phyloP scores from a whole-genome alignment of 169 alveolate species.

The Perkinsus chesapeaki region DNA sequence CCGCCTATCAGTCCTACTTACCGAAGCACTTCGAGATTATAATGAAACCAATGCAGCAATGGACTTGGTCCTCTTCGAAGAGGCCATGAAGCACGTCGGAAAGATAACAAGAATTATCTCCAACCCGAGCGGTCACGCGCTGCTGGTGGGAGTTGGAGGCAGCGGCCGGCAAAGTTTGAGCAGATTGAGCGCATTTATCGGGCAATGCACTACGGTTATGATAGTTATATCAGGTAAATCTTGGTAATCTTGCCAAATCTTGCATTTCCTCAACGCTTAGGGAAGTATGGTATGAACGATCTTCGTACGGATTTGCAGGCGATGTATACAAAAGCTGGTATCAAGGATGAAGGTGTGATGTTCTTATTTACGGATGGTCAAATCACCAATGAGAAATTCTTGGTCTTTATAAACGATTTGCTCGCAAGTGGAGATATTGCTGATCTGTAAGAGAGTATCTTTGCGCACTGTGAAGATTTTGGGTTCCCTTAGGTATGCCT shows the following conservation, averaged over 20 bases:
- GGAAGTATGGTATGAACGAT: conserved; percentile 79
- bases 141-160: conserved; percentile 94
- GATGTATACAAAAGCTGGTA: conserved; percentile 73
- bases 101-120: conserved; percentile 79
- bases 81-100: conserved; percentile 88
- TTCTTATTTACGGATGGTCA: conserved; percentile 85
- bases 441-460: conserved; percentile 48
- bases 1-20: conserved; percentile 56
- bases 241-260: conserved; percentile 27
- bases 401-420: conserved; percentile 81
- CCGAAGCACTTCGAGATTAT: conserved; percentile 82
- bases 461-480: neutral
- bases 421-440: conserved; percentile 86
- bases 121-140: conserved; percentile 85
- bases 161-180: conserved; percentile 88
- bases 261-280: conserved; percentile 50
- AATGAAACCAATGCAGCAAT: conserved; percentile 83
- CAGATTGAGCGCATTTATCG: conserved; percentile 78
- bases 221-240: conserved; percentile 28
- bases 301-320: conserved; percentile 76
- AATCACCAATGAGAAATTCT: conserved; percentile 79
- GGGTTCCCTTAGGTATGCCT: conserved; percentile 30
- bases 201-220: conserved; percentile 66
- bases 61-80: conserved; percentile 91
- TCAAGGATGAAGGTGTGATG: conserved; percentile 81